These are phyloP conservation scores for Termitomyces sp. DNA, from an alignment of 768 basidiomycete species.

Conservation along the genomic window DNA sequence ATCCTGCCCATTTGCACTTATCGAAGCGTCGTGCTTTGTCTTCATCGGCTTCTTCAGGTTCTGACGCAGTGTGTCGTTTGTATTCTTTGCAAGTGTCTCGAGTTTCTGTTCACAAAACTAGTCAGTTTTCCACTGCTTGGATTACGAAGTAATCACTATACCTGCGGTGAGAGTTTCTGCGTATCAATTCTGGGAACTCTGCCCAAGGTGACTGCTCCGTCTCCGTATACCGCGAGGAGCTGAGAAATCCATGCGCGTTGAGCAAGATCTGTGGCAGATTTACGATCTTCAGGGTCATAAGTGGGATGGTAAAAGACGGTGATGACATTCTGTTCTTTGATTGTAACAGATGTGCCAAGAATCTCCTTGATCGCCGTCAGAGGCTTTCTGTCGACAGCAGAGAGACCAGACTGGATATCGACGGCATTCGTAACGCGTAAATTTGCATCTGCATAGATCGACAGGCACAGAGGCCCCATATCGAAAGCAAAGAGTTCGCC, in stretches of 20 bases:
- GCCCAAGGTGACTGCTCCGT: constrained; percentile 38
- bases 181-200: constrained; percentile 45
- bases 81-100: constrained; percentile 40
- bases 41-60: constrained; percentile 43
- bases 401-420: constrained; percentile 54
- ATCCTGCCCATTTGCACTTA: constrained; percentile 19
- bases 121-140: not conserved
- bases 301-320: constrained; percentile 31
- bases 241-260: constrained; percentile 49
- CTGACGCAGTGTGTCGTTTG: constrained; percentile 40
- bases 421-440: constrained; percentile 46
- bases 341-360: constrained; percentile 31
- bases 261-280: constrained; percentile 32
- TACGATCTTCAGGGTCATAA: constrained; percentile 28
- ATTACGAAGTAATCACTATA: constrained; percentile 18
- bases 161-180: constrained; percentile 26
- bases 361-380: constrained; percentile 36
- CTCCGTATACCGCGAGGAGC: constrained; percentile 36
- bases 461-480: constrained; percentile 45
- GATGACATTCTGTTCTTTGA: constrained; percentile 33
- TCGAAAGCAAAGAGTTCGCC: constrained; percentile 53
- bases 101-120: constrained; percentile 24
- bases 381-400: constrained; percentile 35
- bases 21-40: constrained; percentile 38
- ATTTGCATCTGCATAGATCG: constrained; percentile 37